A percentile compares a stretch with the other conserved stretches of the same genome.
Conservation (phyloP, 257 asterid genomes). For the Nemophila menziesii region DNA sequence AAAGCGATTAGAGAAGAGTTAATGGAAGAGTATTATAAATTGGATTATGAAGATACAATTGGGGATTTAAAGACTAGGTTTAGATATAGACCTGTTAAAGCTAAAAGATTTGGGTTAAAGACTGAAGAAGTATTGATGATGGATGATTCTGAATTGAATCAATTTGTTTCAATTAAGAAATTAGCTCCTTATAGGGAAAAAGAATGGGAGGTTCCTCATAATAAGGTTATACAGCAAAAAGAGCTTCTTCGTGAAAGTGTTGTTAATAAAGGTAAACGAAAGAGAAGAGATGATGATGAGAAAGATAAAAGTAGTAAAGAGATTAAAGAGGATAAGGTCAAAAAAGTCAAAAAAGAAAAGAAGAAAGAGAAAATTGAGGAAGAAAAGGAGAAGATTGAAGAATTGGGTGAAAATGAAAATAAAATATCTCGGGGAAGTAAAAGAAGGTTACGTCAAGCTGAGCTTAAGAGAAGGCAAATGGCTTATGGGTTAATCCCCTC, state of each 20-base stretch:
- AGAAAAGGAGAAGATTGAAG: conserved; percentile 14
- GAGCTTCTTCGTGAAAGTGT: conserved; percentile 15
- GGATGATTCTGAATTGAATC: conserved; percentile 73
- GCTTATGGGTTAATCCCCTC: conserved; percentile 47
- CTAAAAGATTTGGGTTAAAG: conserved; percentile 45
- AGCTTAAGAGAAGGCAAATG: conserved; percentile 37
- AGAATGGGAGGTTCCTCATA: conserved; percentile 70
- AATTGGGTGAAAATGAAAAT: conserved; percentile 18
- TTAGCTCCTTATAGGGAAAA: conserved; percentile 66
- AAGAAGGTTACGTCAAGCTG: conserved; percentile 47
- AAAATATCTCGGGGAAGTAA: conserved; percentile 29
- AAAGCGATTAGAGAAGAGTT: conserved; percentile 36
- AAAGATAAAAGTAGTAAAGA: conserved; percentile 20
- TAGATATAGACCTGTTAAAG: conserved; percentile 49
- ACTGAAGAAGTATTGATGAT: conserved; percentile 35
- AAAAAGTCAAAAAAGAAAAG: no score
- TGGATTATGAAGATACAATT: conserved; percentile 73
- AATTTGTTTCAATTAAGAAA: conserved; percentile 63
- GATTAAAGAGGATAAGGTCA: no score
- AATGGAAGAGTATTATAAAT: conserved; percentile 75
- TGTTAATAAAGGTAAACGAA: conserved; percentile 9
- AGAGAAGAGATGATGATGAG: conserved; percentile 10
- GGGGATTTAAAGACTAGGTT: conserved; percentile 82
- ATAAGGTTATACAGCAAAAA: conserved; percentile 30
- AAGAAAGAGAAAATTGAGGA: no score